Percentiles rank a stretch among this genome's conserved stretches.
These are phyloP conservation scores for Medicago truncatula DNA, from an alignment of 306 rosid genomes.

Conservation along the genomic window DNA sequence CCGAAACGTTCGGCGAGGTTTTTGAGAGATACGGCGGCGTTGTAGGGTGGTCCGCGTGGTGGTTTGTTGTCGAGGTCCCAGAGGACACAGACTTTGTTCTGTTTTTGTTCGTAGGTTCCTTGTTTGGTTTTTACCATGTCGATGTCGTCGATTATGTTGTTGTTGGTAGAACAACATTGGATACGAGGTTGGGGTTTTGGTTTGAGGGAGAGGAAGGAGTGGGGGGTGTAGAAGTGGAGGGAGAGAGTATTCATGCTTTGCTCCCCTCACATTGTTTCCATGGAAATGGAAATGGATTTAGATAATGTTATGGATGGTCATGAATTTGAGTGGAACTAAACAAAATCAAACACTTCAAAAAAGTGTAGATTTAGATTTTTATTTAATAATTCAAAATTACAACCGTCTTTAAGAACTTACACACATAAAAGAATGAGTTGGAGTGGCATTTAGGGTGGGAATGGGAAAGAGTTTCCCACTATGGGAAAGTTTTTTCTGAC, in stretches of 20 bases:
- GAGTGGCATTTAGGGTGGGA: too few relatives aligned
- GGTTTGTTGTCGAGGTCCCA: slow-evolving; percentile 99
- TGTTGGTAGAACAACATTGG: slow-evolving; percentile 29
- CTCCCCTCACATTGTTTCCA: slow-evolving; percentile 1
- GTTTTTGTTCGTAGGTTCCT: slow-evolving; percentile 67
- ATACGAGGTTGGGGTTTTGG: not conserved
- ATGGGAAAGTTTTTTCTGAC: too few relatives aligned
- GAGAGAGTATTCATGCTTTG: not conserved
- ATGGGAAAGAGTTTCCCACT: too few relatives aligned
- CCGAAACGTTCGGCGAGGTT: slow-evolving; percentile 66
- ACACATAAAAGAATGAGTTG: too few relatives aligned
- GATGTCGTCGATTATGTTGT: slow-evolving; percentile 60
- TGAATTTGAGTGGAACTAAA: not conserved
- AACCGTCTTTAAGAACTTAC: too few relatives aligned
- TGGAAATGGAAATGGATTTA: not conserved
- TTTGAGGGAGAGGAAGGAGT: not conserved
- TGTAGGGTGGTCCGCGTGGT: slow-evolving; percentile 83
- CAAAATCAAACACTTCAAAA: too few relatives aligned
- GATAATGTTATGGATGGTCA: not conserved
- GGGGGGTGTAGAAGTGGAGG: slow-evolving; percentile 5
- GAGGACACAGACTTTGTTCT: slow-evolving; percentile 67
- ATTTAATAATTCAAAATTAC: too few relatives aligned
- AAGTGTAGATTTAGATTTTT: too few relatives aligned
- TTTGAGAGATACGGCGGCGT: slow-evolving; percentile 74
- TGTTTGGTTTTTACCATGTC: slow-evolving; percentile 81